Percentiles rank a stretch among this genome's conserved stretches.
phyloP scores from a whole-genome alignment of 2,329 filamentous ascomycete species.

The Fusarium irregulare region DNA sequence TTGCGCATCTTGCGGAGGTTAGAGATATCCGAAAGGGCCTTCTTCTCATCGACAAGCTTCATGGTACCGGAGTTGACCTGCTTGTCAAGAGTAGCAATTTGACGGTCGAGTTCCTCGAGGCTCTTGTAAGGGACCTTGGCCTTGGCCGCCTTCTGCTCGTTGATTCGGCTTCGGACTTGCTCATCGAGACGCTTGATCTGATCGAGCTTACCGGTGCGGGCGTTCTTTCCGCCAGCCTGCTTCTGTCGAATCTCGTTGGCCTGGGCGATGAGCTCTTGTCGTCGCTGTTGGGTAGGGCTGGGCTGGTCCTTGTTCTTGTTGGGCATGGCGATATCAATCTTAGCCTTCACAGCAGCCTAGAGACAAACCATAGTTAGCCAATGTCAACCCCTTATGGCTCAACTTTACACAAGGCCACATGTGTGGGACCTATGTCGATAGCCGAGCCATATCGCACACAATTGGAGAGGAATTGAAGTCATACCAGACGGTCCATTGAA shows the following conservation, averaged over 20 bases:
- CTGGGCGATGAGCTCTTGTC: constrained; percentile 85
- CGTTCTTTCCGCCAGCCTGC: constrained; percentile 88
- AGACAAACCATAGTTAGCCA: constrained; percentile 28
- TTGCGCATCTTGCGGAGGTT: constrained; percentile 89
- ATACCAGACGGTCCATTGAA: constrained; percentile 70
- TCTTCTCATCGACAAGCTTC: constrained; percentile 98
- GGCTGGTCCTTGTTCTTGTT: constrained; percentile 81
- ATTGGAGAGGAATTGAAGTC: constrained; percentile 37
- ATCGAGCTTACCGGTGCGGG: constrained; percentile 81
- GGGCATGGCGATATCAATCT: constrained; percentile 85
- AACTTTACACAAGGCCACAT: constrained; percentile 33
- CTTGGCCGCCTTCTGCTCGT: constrained; percentile 87
- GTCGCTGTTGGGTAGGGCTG: constrained; percentile 82
- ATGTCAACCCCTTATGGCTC: constrained; percentile 8
- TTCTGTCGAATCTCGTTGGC: constrained; percentile 86
- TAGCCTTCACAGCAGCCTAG: constrained; percentile 88
- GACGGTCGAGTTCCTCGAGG: constrained; percentile 85
- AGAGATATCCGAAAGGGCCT: constrained; percentile 85
- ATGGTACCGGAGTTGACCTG: constrained; percentile 90
- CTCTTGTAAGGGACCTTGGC: constrained; percentile 87
- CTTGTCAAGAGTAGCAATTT: constrained; percentile 83
- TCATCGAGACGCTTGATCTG: constrained; percentile 94
- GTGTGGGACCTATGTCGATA: constrained; percentile 32
- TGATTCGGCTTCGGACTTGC: constrained; percentile 84
- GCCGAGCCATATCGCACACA: constrained; percentile 8